Evolutionary conservation across 2,329 filamentous ascomycete species (phyloP).

Genomic region (Apiospora koreana): DNA sequence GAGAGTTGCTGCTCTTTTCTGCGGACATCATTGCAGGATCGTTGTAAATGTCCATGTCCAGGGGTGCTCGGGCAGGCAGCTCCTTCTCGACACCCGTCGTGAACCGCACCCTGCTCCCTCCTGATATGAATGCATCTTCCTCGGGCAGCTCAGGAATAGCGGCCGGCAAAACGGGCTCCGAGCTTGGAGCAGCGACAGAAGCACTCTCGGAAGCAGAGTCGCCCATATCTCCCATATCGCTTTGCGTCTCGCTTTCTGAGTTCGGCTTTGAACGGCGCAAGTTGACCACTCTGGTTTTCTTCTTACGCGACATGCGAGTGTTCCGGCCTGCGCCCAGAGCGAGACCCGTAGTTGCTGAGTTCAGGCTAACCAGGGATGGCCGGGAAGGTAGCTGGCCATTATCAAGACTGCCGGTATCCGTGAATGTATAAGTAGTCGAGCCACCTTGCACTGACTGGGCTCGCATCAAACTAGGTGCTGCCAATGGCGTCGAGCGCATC

Average conservation of each 20-base stretch:
- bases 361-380: constrained; percentile 64
- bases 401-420: constrained; percentile 65
- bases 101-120: constrained; percentile 46
- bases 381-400: constrained; percentile 67
- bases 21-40: constrained; percentile 21
- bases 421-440: constrained; percentile 71
- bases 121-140: constrained; percentile 34
- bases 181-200: constrained; percentile 60
- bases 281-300: constrained; percentile 83
- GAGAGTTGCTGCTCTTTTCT: constrained; percentile 16
- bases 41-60: constrained; percentile 37
- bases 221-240: constrained; percentile 47
- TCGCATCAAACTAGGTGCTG: constrained; percentile 58
- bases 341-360: constrained; percentile 63
- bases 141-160: constrained; percentile 62
- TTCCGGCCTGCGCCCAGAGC: constrained; percentile 61
- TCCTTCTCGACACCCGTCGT: constrained; percentile 30
- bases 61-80: constrained; percentile 30
- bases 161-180: constrained; percentile 58
- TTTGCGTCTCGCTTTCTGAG: constrained; percentile 49
- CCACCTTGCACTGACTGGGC: constrained; percentile 63
- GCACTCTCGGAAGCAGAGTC: constrained; percentile 49
- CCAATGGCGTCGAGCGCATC: constrained; percentile 46
- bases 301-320: constrained; percentile 67
- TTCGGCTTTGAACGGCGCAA: constrained; percentile 65